phyloP scores from a whole-genome alignment of 2,329 filamentous ascomycete species.

The Periconia sp. region DNA sequence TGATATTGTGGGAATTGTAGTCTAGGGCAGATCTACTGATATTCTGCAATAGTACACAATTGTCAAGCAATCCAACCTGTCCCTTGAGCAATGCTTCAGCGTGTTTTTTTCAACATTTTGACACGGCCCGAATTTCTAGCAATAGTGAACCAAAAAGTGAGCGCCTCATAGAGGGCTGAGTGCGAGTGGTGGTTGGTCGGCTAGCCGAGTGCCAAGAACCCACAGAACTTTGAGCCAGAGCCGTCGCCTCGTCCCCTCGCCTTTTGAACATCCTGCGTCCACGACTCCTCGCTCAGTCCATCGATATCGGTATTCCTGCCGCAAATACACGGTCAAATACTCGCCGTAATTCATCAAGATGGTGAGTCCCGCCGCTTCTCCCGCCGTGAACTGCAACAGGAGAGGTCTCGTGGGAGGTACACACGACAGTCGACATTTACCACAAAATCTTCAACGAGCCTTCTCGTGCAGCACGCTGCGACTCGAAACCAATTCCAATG shows the following conservation, averaged over 20 bases:
- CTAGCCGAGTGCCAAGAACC: slow-evolving; percentile 5
- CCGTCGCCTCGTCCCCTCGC: slow-evolving; percentile 16
- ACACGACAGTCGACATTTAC: slow-evolving; percentile 41
- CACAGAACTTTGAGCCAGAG: slow-evolving; percentile 1
- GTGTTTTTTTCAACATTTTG: too few species aligned
- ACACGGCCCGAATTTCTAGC: too few species aligned
- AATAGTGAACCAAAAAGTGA: too few species aligned
- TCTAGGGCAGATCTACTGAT: too few species aligned
- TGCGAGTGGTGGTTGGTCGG: neutral
- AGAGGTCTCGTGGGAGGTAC: slow-evolving; percentile 26
- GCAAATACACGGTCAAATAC: slow-evolving; percentile 33
- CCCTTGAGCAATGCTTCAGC: too few species aligned
- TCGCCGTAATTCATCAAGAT: slow-evolving; percentile 47
- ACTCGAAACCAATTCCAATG: slow-evolving; percentile 17
- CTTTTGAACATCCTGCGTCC: slow-evolving; percentile 39
- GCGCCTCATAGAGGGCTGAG: too few species aligned
- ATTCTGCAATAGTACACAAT: too few species aligned
- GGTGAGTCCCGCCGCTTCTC: slow-evolving; percentile 38
- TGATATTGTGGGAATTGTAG: too few species aligned
- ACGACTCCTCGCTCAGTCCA: slow-evolving; percentile 42
- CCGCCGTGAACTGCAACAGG: slow-evolving; percentile 11
- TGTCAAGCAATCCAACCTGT: too few species aligned
- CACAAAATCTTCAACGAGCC: slow-evolving; percentile 35
- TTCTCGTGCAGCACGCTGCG: slow-evolving; percentile 16
- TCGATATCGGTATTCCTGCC: slow-evolving; percentile 38